Evolutionary conservation across 2,329 filamentous ascomycete genomes (phyloP), one percentile per base, ranked within the genome.

Genomic region (Venturia effusa): DNA sequence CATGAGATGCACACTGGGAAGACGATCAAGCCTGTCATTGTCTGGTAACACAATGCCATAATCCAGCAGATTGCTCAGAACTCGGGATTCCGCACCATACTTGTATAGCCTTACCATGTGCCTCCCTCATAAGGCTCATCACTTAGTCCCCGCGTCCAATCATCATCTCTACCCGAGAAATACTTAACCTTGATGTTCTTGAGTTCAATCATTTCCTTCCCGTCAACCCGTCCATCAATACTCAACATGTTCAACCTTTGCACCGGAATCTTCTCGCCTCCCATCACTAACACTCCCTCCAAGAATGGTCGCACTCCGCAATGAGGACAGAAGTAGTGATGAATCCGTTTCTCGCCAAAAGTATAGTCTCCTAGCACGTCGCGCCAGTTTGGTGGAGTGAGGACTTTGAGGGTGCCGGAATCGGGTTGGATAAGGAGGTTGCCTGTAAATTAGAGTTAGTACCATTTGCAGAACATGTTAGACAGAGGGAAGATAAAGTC

Each of bases 21-120:
- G 19, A 73, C 73, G 0, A 74, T 78, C 61, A 79, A 78, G 70
- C 76, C 77, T 5, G 72, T 79, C 27, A 66, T 79, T 64, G 66
- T 72, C 19, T 78, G 75, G 76, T 77, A 66, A 57, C 10, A 17
- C 13, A 1, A 27, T 8, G 22, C 22, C 15, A 2, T 39, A 8
- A 15, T 39, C 37, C 10, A 39, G 37, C 10, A 39, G 15, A 39
- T 39, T 4, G 8, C 15, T 39, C 8, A 39, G 15, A 39, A 4
- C 3, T 39, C 37, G 8, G 37, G 15, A 39, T 4, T 15, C 2
- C 5, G 17, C 43, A 45, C n/a, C 43, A 45, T 3, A 37, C 2
- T 39, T 15, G 10, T 15, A 5, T 15, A 8, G 15, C 15, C 10
- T 27, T 62, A 62, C 60, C 60, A 51, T 3, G 43, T 62, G 6